A percentile compares a stretch with the other conserved stretches of the same genome.
Conservation (phyloP, 176 grass and related monocot species). For the Puya raimondii region DNA sequence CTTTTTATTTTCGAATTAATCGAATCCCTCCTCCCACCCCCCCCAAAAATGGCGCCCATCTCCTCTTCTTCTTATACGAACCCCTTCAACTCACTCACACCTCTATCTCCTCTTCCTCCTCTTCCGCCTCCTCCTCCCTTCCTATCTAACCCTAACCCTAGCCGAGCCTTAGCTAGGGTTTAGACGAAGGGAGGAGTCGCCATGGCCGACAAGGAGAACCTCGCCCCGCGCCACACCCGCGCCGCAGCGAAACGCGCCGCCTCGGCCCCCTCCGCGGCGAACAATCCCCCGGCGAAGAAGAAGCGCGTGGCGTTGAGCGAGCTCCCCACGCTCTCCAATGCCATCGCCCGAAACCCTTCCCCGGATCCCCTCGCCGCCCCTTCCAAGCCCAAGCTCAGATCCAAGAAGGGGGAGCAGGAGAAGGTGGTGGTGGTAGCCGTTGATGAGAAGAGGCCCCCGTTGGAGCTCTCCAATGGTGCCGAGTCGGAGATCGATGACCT, state of each 20-base stretch:
- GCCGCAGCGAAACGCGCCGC: slow-evolving; percentile 30
- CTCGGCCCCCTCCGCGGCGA: background rate
- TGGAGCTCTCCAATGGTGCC: background rate
- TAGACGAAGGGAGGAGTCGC: background rate
- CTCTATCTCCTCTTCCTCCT: slow-evolving; percentile 1
- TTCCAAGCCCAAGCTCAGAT: slow-evolving; percentile 8
- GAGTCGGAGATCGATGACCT: slow-evolving; percentile 23
- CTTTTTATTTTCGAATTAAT: background rate
- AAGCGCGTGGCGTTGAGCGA: slow-evolving; percentile 55
- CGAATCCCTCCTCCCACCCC: background rate
- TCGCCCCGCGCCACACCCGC: slow-evolving; percentile 34
- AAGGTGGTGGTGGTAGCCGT: background rate
- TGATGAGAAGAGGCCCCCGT: background rate
- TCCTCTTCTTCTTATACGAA: slow-evolving; percentile 4
- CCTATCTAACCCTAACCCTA: slow-evolving; percentile 1
- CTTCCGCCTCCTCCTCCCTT: background rate
- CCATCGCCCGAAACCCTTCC: slow-evolving; percentile 1
- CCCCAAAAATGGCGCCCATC: slow-evolving; percentile 31
- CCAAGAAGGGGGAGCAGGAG: background rate
- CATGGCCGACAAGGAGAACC: slow-evolving; percentile 50
- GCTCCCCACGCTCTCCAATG: slow-evolving; percentile 33
- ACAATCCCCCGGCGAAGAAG: slow-evolving; percentile 35
- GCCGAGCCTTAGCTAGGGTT: slow-evolving; percentile 15
- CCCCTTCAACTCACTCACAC: background rate
- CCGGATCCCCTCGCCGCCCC: background rate